Base-by-base conservation (phyloP, 75 land plant genomes). In the Picea glauca region DNA sequence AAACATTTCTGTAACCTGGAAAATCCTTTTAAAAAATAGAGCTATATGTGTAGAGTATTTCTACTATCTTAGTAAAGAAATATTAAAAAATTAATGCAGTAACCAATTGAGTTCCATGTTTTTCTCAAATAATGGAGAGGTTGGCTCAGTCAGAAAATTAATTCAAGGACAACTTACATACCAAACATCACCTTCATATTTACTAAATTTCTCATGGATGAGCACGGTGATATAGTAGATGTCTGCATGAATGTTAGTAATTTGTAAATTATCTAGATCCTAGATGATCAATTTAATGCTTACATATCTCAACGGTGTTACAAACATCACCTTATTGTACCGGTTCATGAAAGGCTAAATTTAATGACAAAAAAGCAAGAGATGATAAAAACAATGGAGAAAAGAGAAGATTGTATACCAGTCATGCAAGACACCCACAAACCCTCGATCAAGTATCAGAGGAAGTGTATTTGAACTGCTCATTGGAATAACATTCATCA, bases 401-500 rank as follows among this genome's bases (percentile, higher is more conserved):
- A 12, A 31, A 76, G n/a, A 13, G n/a, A 43, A 70, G 58, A 56
- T 60, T 57, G 60, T 84, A 77, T 82, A 94, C 98, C 98, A 94
- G 76, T 94, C 93, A 85, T 94, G 98, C 77, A 84, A 79, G 46
- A 89, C 93, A 75, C 98, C 98, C 72, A 90, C 75, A 77, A 91
- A 91, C 11, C 95, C 95, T 66, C 88, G 84, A 61, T 89, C 90
- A 78, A 91, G 83, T 12, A 94, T 88, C 12, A 87, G 63, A 12
- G 95, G 90, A 73, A 93, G 93, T 11, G 89, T 81, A 75, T 89
- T 87, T 20, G 75, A 87, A 35, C 82, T 83, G 12, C 62, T 74
- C 13, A 78, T 75, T 20, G 98, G 98, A 57, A 93, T 91, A 35
- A 93, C 98, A 85, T 94, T 94, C 98, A 94, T 94, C 31, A 94